Evolutionary conservation across 148 eudicot genomes (phyloP), one percentile per base, ranked within the genome.

Genomic region (Drosera capensis): DNA sequence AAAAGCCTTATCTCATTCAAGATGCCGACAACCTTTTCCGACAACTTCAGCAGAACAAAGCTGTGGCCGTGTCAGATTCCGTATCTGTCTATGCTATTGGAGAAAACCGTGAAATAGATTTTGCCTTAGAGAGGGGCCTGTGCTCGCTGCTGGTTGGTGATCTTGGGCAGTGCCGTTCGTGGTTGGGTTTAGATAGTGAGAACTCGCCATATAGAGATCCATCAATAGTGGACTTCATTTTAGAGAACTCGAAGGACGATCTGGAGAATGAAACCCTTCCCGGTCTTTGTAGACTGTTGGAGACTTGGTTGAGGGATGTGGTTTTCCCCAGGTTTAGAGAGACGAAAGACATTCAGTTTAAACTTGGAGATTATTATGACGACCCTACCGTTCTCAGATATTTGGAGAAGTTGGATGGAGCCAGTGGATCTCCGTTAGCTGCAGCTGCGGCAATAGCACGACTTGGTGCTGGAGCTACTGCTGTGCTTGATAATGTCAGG

Each of bases 61-160:
- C 69, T 7, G 52, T 68, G 14, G 59, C 79, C 58, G 26, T 71
- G 22, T 60, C 67, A 55, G 75, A 68, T 71, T 51, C 80, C 51
- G 45, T 54, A 14, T 51, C 77, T 52, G 45, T 43, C 21, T 58
- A 78, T 46, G 36, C 57, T 56, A 58, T 46, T 20, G 58, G 46
- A 16, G 80, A 63, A 50, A 76, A 57, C 52, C 67, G 76, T 3
- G 95, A 85, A 63, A 65, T 73, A 48, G 95, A 92, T 62, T 92
- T 85, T 57, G 78, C 95, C 20, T 49, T 81, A 53, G 99, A 86
- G 58, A 81, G 99, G 61, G 99, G 94, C 48, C 99, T 92, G 26
- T 92, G 99, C 56, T 73, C 99, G 22, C 72, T 92, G 53, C 80
- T 92, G 18, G 81, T 85, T n/a, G 99, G 99, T n/a, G 80, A 92